Percentiles rank a stretch among this genome's conserved stretches.
Evolutionary conservation across 441 rosid species (phyloP).

Genomic region (Populus trichocarpa): DNA sequence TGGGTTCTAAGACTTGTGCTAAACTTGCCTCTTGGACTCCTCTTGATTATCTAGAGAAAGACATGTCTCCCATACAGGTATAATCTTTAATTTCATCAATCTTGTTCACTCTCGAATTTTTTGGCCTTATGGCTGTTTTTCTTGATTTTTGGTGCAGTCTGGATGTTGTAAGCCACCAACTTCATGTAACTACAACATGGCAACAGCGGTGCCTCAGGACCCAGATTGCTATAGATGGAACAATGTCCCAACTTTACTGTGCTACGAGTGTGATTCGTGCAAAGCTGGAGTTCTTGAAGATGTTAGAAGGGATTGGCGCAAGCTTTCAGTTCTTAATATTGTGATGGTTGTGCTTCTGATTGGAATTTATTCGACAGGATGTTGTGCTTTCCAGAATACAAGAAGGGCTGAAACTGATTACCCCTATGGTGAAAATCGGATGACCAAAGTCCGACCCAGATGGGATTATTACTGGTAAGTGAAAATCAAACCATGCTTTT

Average conservation of each 20-base stretch:
- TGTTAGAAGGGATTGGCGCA: slow-evolving; percentile 74
- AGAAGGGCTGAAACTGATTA: slow-evolving; percentile 60
- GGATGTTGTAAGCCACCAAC: slow-evolving; percentile 97
- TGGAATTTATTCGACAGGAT: slow-evolving; percentile 66
- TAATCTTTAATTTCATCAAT: no score
- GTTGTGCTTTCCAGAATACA: slow-evolving; percentile 76
- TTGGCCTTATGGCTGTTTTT: not conserved
- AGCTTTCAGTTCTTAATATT: slow-evolving; percentile 63
- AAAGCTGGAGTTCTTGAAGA: slow-evolving; percentile 87
- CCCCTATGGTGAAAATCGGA: slow-evolving; percentile 67
- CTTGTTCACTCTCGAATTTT: not conserved
- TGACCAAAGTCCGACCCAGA: slow-evolving; percentile 74
- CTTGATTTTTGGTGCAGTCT: slow-evolving; percentile 36
- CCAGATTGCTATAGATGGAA: slow-evolving; percentile 81
- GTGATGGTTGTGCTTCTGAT: slow-evolving; percentile 67
- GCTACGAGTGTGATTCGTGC: slow-evolving; percentile 91
- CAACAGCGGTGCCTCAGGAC: slow-evolving; percentile 47
- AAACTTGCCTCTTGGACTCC: slow-evolving; percentile 79
- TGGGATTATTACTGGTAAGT: slow-evolving; percentile 83
- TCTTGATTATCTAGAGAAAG: slow-evolving; percentile 56
- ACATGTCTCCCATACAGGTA: slow-evolving; percentile 80
- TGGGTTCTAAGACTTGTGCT: slow-evolving; percentile 64
- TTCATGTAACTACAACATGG: slow-evolving; percentile 57
- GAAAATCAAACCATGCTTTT: not conserved
- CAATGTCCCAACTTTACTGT: slow-evolving; percentile 48